Percentiles rank a stretch among this genome's conserved stretches.
Evolutionary conservation across 1,139 yeast species (phyloP).

Genomic region (Fermentozyma sake): DNA sequence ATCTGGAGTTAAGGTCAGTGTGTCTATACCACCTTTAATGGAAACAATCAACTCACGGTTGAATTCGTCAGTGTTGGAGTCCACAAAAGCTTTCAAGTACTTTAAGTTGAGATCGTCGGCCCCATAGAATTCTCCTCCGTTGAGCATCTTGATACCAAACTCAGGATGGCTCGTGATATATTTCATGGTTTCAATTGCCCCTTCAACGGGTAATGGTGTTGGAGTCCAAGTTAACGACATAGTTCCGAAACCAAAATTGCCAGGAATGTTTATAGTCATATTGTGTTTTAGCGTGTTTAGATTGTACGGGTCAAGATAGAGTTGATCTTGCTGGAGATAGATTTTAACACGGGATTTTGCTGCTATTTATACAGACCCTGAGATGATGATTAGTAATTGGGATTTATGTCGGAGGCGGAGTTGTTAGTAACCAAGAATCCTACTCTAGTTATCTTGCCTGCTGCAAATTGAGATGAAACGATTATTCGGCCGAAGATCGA

Average conservation of each 20-base stretch:
- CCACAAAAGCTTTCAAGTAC: slow-evolving; percentile 54
- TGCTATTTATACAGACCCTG: too few relatives aligned
- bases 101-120: slow-evolving; percentile 41
- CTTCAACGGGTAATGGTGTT: slow-evolving; percentile 38
- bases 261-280: too few relatives aligned
- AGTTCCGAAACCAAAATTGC: slow-evolving; percentile 53
- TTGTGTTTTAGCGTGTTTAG: too few relatives aligned
- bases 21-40: slow-evolving; percentile 60
- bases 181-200: slow-evolving; percentile 44
- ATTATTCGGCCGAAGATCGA: too few relatives aligned
- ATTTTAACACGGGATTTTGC: too few relatives aligned
- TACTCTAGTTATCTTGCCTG: too few relatives aligned
- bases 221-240: slow-evolving; percentile 61
- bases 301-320: too few relatives aligned
- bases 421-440: too few relatives aligned
- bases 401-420: too few relatives aligned
- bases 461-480: too few relatives aligned
- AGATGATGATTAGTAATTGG: too few relatives aligned
- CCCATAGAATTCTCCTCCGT: slow-evolving; percentile 81
- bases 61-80: slow-evolving; percentile 46
- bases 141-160: slow-evolving; percentile 54
- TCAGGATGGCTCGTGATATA: slow-evolving; percentile 35
- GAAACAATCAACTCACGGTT: slow-evolving; percentile 47
- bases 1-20: slow-evolving; percentile 35
- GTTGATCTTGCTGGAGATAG: too few relatives aligned